phyloP scores from a whole-genome alignment of 2,329 filamentous ascomycete species.

The Didymella lethalis region DNA sequence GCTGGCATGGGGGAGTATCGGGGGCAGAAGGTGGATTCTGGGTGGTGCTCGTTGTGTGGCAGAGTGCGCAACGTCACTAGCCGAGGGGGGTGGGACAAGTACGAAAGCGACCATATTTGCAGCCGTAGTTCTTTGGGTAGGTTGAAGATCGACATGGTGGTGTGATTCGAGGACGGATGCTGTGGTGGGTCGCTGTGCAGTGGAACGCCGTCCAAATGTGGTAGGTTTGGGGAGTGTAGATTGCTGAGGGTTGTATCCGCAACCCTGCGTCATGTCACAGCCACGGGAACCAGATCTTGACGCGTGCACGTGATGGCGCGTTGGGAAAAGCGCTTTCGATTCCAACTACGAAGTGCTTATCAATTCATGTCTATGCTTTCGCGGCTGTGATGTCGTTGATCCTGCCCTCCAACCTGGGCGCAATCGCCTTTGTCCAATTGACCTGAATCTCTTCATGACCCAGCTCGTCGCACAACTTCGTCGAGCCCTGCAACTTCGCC shows the following conservation, averaged over 20 bases:
- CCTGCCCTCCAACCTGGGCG: constrained; percentile 78
- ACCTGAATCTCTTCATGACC: constrained; percentile 66
- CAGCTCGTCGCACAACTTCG: constrained; percentile 62
- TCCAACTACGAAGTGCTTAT: not conserved
- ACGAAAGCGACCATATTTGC: constrained; percentile 32
- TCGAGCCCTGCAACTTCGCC: constrained; percentile 66
- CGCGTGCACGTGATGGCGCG: constrained; percentile 15
- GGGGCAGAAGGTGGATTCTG: constrained; percentile 26
- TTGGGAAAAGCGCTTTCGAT: not conserved
- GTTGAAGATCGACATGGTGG: constrained; percentile 27
- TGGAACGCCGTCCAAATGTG: constrained; percentile 7
- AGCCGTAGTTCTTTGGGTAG: constrained; percentile 37
- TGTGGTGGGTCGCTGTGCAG: constrained; percentile 2
- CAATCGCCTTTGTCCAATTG: constrained; percentile 82
- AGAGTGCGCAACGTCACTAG: constrained; percentile 29
- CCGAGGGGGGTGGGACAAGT: constrained; percentile 31
- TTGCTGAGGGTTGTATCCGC: constrained; percentile 12
- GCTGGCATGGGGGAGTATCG: constrained; percentile 31
- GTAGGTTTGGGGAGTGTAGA: constrained; percentile 13
- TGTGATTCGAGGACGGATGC: not conserved
- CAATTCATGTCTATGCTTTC: not conserved
- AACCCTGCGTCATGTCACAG: constrained; percentile 13
- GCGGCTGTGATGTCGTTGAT: constrained; percentile 57
- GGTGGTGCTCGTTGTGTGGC: constrained; percentile 25
- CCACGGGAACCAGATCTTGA: not conserved